Base-by-base conservation (phyloP, 257 asterid genomes). In the Asclepias syriaca region DNA sequence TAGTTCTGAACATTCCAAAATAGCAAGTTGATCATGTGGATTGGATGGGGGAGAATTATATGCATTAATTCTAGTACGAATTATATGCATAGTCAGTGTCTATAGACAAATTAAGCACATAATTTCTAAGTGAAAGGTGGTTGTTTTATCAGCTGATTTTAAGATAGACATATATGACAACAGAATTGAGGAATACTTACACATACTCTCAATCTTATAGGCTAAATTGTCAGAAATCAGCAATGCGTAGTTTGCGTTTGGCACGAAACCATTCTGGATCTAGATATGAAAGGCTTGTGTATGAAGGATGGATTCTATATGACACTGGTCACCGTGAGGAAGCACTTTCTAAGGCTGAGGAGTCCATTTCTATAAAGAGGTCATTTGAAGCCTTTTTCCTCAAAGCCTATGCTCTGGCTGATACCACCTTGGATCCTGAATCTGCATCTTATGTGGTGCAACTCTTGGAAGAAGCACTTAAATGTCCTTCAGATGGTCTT, bases 311-410 rank as follows among this genome's bases (percentile, higher is more conserved):
- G 87, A 81, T 83, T 70, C 70, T 81, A 43, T 84, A 84, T 77
- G 88, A 84, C 68, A 81, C 86, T 29, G 88, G 88, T 22, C 81
- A 79, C 68, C 86, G 86, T 66, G 82, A 84, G 60, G 88, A 84
- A 77, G 88, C 88, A 43, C 77, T 84, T 32, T 73, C 82, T 21
- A 84, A 81, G 68, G 86, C 88, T 45, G 86, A 84, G 78, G 83
- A 81, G 55, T 81, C 86, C 19, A 79, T 84, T 58, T 79, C 84
- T 60, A 70, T 84, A 58, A 86, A 81, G 54, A 77, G 88, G 77
- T 84, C 88, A 56, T 84, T 84, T 27, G 88, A 84, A 79, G 88
- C 88, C 14, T 84, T 81, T 72, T 84, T 84, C 37, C 85, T 83
- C 66, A 83, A 83, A 78, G 85, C 87, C 22, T 83, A 80, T 76